Evolutionary conservation across 2,329 filamentous ascomycete genomes (phyloP).

Genomic region (Alternaria angustiovoidea): DNA sequence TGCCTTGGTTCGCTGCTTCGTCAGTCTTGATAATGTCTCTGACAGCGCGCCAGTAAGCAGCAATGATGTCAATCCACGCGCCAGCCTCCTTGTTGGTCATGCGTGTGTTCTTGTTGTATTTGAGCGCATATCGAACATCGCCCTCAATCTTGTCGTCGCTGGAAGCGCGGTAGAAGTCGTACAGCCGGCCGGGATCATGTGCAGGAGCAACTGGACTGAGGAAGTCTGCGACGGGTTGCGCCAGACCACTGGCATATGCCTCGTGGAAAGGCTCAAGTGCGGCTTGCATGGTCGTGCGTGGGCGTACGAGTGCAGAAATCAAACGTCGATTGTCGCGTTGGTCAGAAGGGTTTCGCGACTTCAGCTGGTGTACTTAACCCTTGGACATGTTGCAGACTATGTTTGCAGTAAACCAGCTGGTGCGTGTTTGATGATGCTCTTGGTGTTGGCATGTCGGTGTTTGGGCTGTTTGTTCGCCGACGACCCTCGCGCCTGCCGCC

Average conservation of each 20-base stretch:
- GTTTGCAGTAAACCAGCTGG: not conserved
- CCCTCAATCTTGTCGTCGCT: conserved; percentile 70
- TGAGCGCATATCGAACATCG: conserved; percentile 75
- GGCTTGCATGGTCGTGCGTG: conserved; percentile 67
- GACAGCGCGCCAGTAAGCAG: conserved; percentile 82
- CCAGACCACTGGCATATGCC: conserved; percentile 71
- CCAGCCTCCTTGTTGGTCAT: conserved; percentile 72
- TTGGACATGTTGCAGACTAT: conserved; percentile 3
- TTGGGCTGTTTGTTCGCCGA: conserved; percentile 36
- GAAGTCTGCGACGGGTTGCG: conserved; percentile 76
- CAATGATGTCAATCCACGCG: conserved; percentile 89
- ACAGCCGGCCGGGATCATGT: conserved; percentile 70
- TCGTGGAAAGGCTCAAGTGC: conserved; percentile 77
- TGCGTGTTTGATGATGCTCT: not conserved
- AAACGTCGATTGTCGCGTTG: conserved; percentile 7
- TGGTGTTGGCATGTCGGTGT: conserved; percentile 26
- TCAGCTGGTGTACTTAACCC: conserved; percentile 5
- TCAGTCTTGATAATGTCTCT: conserved; percentile 75
- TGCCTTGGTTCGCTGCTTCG: conserved; percentile 59
- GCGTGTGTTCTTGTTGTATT: conserved; percentile 67
- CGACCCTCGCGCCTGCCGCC: conserved; percentile 16
- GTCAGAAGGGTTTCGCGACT: conserved; percentile 14
- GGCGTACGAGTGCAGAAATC: not conserved
- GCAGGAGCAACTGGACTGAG: conserved; percentile 74
- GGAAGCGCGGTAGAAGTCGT: conserved; percentile 74